A percentile compares a stretch with the other conserved stretches of the same genome.
phyloP scores from a whole-genome alignment of 805 yeast species.

The Metschnikowia vanudenii region DNA sequence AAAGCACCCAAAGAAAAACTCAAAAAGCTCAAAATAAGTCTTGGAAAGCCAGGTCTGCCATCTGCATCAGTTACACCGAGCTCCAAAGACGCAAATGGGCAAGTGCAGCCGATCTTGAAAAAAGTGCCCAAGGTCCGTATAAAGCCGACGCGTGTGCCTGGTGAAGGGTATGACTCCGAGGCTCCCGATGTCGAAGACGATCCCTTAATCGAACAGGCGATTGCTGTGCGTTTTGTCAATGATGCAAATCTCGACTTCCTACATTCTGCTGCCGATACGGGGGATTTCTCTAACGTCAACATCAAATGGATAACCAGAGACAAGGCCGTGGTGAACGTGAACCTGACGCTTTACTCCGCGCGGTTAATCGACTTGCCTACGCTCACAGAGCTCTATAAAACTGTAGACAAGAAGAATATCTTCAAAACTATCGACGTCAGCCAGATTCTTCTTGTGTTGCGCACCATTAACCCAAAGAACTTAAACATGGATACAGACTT shows the following conservation, averaged over 20 bases:
- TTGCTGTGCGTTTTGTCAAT: constrained; percentile 70
- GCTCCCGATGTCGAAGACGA: constrained; percentile 96
- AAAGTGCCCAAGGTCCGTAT: constrained; percentile 48
- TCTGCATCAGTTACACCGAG: constrained; percentile 1
- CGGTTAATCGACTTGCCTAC: constrained; percentile 89
- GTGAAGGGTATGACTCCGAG: constrained; percentile 95
- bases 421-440: constrained; percentile 83
- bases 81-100: constrained; percentile 1
- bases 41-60: constrained; percentile 15
- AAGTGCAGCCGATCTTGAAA: constrained; percentile 12
- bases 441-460: constrained; percentile 79
- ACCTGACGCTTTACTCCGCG: constrained; percentile 72
- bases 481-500: constrained; percentile 47
- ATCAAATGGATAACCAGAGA: constrained; percentile 82
- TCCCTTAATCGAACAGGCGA: constrained; percentile 85
- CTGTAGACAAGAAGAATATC: constrained; percentile 84
- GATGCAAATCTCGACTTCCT: constrained; percentile 71
- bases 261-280: constrained; percentile 70
- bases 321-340: constrained; percentile 73
- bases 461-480: constrained; percentile 41
- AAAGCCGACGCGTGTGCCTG: constrained; percentile 70
- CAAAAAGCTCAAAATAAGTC: constrained; percentile 27
- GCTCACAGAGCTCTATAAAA: constrained; percentile 79
- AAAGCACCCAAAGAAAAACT: constrained; percentile 20
- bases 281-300: constrained; percentile 68